Conservation (phyloP, 768 basidiomycete species). For the Kwoniella dejecticola region DNA sequence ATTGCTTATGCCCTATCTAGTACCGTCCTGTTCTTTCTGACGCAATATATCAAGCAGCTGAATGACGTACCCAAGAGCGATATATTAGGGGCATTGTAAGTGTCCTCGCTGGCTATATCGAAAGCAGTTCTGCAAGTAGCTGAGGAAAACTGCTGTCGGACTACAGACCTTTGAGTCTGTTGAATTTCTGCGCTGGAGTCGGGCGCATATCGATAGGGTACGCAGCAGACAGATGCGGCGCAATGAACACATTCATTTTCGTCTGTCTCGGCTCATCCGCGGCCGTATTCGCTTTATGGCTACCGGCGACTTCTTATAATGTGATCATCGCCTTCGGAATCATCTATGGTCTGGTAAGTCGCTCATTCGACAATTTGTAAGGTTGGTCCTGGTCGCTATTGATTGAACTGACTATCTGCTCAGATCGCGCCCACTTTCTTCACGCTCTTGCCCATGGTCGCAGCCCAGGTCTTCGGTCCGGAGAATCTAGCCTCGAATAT, state of each 20-base stretch:
- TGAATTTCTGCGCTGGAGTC: slow-evolving; percentile 26
- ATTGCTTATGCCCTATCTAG: background rate
- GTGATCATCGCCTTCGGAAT: slow-evolving; percentile 34
- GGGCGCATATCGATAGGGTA: slow-evolving; percentile 35
- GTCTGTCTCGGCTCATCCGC: slow-evolving; percentile 26
- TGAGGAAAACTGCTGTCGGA: background rate
- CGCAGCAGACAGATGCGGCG: slow-evolving; percentile 38
- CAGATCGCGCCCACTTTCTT: slow-evolving; percentile 33
- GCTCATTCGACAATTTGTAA: no score
- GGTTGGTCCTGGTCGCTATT: no score
- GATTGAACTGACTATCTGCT: no score
- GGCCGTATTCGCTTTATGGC: slow-evolving; percentile 38
- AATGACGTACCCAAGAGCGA: background rate
- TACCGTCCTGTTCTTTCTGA: slow-evolving; percentile 13
- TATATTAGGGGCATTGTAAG: slow-evolving; percentile 17
- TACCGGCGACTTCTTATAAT: slow-evolving; percentile 30
- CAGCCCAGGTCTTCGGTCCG: slow-evolving; percentile 33
- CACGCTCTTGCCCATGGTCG: slow-evolving; percentile 28
- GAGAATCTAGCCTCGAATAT: slow-evolving; percentile 34
- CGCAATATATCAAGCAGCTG: slow-evolving; percentile 14
- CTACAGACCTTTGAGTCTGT: slow-evolving; percentile 24
- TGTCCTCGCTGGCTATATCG: background rate
- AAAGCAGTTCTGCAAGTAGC: background rate
- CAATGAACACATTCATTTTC: slow-evolving; percentile 44
- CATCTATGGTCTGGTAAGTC: slow-evolving; percentile 29